Evolutionary conservation across 2,329 filamentous ascomycete genomes (phyloP).

Genomic region (Scytalidium lignicola): DNA sequence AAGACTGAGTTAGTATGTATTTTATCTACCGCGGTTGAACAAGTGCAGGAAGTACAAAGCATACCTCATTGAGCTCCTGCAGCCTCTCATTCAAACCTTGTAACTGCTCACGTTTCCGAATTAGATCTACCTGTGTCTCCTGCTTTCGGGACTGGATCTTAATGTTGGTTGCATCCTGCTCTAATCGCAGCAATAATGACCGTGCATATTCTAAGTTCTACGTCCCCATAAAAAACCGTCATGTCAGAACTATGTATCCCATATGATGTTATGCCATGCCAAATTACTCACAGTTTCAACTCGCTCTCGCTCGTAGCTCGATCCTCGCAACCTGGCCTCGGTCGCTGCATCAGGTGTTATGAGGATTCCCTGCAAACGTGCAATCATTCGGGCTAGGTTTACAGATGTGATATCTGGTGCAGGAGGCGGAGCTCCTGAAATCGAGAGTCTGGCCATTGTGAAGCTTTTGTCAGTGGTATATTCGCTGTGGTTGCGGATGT

Average conservation of each 20-base stretch:
- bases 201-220: slow-evolving; percentile 71
- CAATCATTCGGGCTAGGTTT: slow-evolving; percentile 59
- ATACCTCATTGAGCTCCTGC: slow-evolving; percentile 61
- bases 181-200: slow-evolving; percentile 61
- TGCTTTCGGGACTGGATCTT: slow-evolving; percentile 54
- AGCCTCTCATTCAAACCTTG: slow-evolving; percentile 62
- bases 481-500: background rate
- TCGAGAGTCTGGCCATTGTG: slow-evolving; percentile 22
- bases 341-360: slow-evolving; percentile 56
- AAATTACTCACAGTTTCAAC: slow-evolving; percentile 40
- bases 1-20: slow-evolving; percentile 22
- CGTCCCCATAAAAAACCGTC: background rate
- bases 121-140: slow-evolving; percentile 58
- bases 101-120: slow-evolving; percentile 59
- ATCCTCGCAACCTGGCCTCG: slow-evolving; percentile 51
- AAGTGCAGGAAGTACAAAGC: background rate
- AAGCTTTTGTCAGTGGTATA: background rate
- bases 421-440: slow-evolving; percentile 6
- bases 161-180: slow-evolving; percentile 60
- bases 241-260: background rate
- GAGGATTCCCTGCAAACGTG: slow-evolving; percentile 60
- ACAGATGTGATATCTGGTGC: slow-evolving; percentile 17
- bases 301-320: slow-evolving; percentile 61
- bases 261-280: background rate
- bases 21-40: slow-evolving; percentile 16